Percentiles rank a stretch among this genome's conserved stretches.
phyloP scores from a whole-genome alignment of 1,284 basidiomycete species.

The Porodaedalea pini region DNA sequence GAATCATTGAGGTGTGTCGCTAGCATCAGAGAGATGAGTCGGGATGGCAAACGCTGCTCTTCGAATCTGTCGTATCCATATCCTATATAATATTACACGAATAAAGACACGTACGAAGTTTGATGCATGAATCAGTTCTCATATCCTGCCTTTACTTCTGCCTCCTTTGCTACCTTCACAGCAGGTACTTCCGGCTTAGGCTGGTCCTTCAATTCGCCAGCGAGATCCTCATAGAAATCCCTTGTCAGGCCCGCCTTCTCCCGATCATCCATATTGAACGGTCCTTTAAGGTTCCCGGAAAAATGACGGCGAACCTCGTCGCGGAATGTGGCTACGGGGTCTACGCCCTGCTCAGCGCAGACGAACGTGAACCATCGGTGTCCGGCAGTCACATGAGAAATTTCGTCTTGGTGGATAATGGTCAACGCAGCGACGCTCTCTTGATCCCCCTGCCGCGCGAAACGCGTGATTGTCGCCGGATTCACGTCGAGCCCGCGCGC shows the following conservation, averaged over 20 bases:
- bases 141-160: neutral
- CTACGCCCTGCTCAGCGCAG: constrained; percentile 60
- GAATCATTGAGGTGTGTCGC: too few relatives aligned
- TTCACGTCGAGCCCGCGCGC: constrained; percentile 86
- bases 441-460: constrained; percentile 64
- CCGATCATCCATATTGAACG: constrained; percentile 78
- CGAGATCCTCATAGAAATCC: constrained; percentile 71
- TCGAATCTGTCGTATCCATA: too few relatives aligned
- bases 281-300: constrained; percentile 78
- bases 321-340: constrained; percentile 72
- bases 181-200: neutral
- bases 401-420: constrained; percentile 81
- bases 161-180: neutral
- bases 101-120: too few relatives aligned
- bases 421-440: constrained; percentile 72
- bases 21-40: too few relatives aligned
- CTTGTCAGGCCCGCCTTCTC: constrained; percentile 70
- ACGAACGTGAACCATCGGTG: constrained; percentile 85
- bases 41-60: too few relatives aligned
- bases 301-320: constrained; percentile 74
- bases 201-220: constrained; percentile 43
- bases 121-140: neutral
- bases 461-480: constrained; percentile 78
- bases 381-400: constrained; percentile 80
- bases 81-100: too few relatives aligned